A percentile compares a stretch with the other conserved stretches of the same genome.
Evolutionary conservation across 2,329 filamentous ascomycete species (phyloP).

Genomic region (Didymella sp.): DNA sequence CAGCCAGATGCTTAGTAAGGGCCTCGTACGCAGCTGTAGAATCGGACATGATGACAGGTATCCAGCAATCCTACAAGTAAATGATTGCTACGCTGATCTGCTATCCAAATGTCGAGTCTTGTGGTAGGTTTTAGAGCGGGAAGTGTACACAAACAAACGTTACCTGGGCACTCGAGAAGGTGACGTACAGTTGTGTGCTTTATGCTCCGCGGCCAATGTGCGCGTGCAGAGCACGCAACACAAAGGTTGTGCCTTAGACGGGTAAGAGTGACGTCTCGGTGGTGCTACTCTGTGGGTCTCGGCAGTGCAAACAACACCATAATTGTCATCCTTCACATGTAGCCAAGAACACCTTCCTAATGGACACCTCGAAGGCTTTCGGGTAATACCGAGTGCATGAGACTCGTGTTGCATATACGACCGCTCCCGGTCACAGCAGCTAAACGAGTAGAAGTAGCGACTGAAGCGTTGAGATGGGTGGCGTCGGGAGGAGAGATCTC

Average conservation of each 20-base stretch:
- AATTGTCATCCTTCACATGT: not conserved
- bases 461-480: not conserved
- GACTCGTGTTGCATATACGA: not conserved
- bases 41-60: constrained; percentile 18
- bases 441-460: not conserved
- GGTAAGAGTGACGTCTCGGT: constrained; percentile 29
- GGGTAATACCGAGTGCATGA: not conserved
- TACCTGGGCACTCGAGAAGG: constrained; percentile 1
- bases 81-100: not conserved
- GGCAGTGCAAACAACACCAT: constrained; percentile 12
- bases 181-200: constrained; percentile 3
- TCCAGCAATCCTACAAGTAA: not conserved
- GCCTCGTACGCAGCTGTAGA: constrained; percentile 18
- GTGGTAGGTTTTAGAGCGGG: not conserved
- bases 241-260: constrained; percentile 5
- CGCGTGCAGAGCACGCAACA: constrained; percentile 3
- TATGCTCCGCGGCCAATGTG: constrained; percentile 2
- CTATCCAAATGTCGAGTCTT: not conserved
- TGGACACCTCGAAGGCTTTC: not conserved
- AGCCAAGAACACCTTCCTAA: constrained; percentile 11
- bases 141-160: constrained; percentile 4
- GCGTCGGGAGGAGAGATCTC: not conserved
- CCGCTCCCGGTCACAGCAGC: not conserved
- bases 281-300: constrained; percentile 6
- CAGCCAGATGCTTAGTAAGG: constrained; percentile 25